Conservation (phyloP, 495 filamentous ascomycete species). For the Barbatosphaeria neglecta region DNA sequence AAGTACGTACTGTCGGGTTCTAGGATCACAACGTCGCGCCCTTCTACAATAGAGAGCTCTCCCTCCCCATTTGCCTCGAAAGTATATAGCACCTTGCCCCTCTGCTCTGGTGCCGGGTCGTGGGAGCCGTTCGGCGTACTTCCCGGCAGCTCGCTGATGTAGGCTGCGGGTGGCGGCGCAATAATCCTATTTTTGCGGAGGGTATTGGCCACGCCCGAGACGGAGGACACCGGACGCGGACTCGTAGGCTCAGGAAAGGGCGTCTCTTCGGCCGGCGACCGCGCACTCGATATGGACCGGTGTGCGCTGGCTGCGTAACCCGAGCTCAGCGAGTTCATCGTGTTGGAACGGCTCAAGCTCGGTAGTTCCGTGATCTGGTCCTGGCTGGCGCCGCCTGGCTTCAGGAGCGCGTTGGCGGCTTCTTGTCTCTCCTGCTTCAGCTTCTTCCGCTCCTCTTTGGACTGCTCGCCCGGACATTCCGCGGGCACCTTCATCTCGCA, state of each 20-base stretch:
- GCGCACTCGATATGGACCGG: slow-evolving; percentile 54
- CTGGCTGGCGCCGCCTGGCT: slow-evolving; percentile 20
- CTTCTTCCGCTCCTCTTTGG: slow-evolving; percentile 89
- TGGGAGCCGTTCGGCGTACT: slow-evolving; percentile 25
- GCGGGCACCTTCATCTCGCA: slow-evolving; percentile 98
- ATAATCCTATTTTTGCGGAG: slow-evolving; percentile 58
- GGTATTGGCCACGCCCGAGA: slow-evolving; percentile 14
- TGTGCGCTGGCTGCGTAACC: slow-evolving; percentile 74
- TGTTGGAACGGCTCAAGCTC: slow-evolving; percentile 66
- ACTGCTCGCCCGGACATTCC: slow-evolving; percentile 85
- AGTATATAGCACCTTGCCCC: slow-evolving; percentile 78
- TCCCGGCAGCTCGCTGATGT: slow-evolving; percentile 53
- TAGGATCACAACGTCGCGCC: slow-evolving; percentile 61
- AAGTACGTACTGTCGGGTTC: slow-evolving; percentile 71
- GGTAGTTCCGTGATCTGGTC: slow-evolving; percentile 38
- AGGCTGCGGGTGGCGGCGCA: slow-evolving; percentile 76
- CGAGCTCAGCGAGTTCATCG: slow-evolving; percentile 86
- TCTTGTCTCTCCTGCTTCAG: slow-evolving; percentile 73
- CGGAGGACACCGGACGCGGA: slow-evolving; percentile 15
- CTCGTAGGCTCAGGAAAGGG: slow-evolving; percentile 24
- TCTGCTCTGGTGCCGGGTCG: slow-evolving; percentile 37
- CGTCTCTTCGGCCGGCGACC: slow-evolving; percentile 35
- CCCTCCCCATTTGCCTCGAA: slow-evolving; percentile 71
- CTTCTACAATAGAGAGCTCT: slow-evolving; percentile 70
- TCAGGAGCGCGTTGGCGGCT: slow-evolving; percentile 51